Base-by-base conservation (phyloP, 352 stramenopile genomes). In the Globisporangium iwayamae region DNA sequence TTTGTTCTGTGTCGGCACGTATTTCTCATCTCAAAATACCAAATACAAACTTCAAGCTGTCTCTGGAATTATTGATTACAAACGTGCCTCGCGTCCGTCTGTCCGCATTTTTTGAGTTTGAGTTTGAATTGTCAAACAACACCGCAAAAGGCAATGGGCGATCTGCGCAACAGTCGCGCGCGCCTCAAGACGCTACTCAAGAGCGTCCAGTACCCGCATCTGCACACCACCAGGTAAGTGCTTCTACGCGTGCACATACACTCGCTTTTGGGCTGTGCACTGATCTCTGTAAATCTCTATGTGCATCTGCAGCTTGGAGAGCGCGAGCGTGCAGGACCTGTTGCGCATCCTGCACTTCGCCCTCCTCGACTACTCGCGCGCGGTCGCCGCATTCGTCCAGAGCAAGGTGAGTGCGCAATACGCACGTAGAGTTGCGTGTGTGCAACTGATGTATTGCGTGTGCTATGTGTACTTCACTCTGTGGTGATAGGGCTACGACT, bases 291-390 rank as follows among this genome's bases (percentile, higher is more conserved):
- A 5, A 13, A 2, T 13, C 25, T 62, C 6, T 13, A 14, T 48
- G 22, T 36, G 32, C 18, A 48, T 11, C 3, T 18, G 20, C 65
- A 74, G 62, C 14, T 55, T 84, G 4, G 75, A 85, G 68, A 58
- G 41, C 10, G 70, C 67, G 10, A 66, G 66, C 32, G 68, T 89
- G 30, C 30, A 68, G 28, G 83, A 92, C 45, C 67, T 94, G 20
- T 72, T 94, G 51, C 79, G 72, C 2, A 73, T 92, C 25, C 65
- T 92, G 34, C 83, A 94, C 72, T 88, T 82, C 46, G 70, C 73
- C 22, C 68, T 94, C 34, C 73, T 94, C 47, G 85, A 93, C 65
- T 90, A 78, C 65, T 94, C 85, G 53, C 84, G 76, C n/a, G 68
- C 66, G 28, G 78, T 93, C 20, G 81, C 83, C 2, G 62, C 74